phyloP scores from a whole-genome alignment of 805 yeast species.

The Hanseniaspora occidentalis region DNA sequence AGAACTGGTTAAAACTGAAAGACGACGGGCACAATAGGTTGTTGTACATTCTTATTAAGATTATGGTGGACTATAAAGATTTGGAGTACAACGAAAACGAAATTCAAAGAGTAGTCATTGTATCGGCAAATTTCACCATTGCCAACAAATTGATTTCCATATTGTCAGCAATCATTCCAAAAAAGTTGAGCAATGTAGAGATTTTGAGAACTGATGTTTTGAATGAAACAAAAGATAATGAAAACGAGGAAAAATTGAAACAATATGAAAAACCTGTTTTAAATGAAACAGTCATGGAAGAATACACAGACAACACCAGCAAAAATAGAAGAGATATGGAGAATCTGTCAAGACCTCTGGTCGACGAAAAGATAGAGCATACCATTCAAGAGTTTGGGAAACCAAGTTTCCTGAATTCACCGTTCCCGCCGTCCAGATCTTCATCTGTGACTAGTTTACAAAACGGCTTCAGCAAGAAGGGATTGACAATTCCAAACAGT shows the following conservation, averaged over 20 bases:
- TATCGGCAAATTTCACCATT: slow-evolving; percentile 48
- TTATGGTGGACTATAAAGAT: slow-evolving; percentile 16
- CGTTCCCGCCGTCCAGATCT: no score
- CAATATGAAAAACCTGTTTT: no score
- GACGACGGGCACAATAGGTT: slow-evolving; percentile 27
- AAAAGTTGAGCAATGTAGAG: slow-evolving; percentile 14
- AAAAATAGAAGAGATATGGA: no score
- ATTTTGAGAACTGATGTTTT: not conserved
- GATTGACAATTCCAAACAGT: slow-evolving; percentile 31
- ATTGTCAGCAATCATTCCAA: slow-evolving; percentile 37
- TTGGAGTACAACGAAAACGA: slow-evolving; percentile 16
- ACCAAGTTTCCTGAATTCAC: no score
- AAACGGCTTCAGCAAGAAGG: slow-evolving; percentile 16
- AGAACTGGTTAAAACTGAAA: slow-evolving; percentile 31
- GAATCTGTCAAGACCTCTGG: no score
- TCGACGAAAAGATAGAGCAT: no score
- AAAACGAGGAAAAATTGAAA: slow-evolving; percentile 3
- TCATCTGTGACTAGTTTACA: slow-evolving; percentile 17
- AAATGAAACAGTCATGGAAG: no score
- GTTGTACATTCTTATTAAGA: slow-evolving; percentile 18
- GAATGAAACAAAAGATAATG: not conserved
- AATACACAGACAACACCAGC: no score
- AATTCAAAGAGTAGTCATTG: slow-evolving; percentile 37
- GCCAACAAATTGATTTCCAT: slow-evolving; percentile 47
- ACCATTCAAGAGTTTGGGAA: no score